Percentiles rank a stretch among this genome's conserved stretches.
Evolutionary conservation across 305 asterid species (phyloP).

Genomic region (Caryopteris hybrid): DNA sequence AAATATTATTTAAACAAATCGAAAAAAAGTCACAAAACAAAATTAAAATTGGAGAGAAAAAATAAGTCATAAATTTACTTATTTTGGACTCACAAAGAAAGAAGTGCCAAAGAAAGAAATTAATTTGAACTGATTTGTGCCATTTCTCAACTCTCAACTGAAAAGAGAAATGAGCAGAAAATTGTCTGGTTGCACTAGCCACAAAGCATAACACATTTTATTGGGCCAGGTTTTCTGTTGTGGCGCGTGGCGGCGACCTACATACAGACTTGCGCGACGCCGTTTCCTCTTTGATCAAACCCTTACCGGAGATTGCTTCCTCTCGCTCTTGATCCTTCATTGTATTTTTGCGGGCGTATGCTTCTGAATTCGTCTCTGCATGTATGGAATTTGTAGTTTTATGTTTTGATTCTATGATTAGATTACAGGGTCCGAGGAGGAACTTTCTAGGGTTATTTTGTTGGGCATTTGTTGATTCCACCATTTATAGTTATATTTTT

Average conservation of each 20-base stretch:
- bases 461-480: constrained; percentile 6
- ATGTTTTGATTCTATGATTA: background rate
- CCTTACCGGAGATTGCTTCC: constrained; percentile 21
- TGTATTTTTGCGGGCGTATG: constrained; percentile 13
- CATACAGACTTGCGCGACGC: constrained; percentile 4
- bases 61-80: background rate
- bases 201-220: background rate
- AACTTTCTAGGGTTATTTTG: constrained; percentile 23
- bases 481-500: background rate
- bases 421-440: constrained; percentile 18
- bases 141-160: no score
- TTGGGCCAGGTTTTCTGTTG: background rate
- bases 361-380: background rate
- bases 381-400: background rate
- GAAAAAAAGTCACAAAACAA: no score
- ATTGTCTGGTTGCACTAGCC: background rate
- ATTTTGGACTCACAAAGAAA: background rate
- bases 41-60: no score
- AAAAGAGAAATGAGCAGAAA: background rate
- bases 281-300: constrained; percentile 25
- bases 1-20: no score
- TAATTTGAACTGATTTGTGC: no score
- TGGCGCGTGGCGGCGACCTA: constrained; percentile 25
- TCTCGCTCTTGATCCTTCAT: background rate
- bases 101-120: no score